phyloP scores from a whole-genome alignment of 495 filamentous ascomycete genomes.

The Penicillium angulare region DNA sequence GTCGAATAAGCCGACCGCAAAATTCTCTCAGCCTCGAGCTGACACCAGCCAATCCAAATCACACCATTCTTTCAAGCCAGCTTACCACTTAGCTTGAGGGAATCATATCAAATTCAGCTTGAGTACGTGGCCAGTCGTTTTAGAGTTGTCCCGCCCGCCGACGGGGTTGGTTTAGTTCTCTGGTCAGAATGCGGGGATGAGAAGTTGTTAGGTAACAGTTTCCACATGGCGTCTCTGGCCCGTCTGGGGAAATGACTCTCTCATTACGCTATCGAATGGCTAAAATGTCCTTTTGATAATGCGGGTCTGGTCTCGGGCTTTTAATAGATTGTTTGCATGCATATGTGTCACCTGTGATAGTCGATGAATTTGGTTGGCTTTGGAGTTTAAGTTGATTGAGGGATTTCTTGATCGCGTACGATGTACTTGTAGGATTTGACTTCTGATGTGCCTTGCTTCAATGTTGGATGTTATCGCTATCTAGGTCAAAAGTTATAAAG shows the following conservation, averaged over 20 bases:
- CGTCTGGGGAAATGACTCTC: slow-evolving; percentile 24
- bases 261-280: neutral
- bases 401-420: neutral
- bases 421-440: too few relatives aligned
- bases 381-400: neutral
- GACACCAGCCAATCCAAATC: neutral
- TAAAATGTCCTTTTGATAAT: neutral
- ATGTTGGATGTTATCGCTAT: too few relatives aligned
- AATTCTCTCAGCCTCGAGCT: neutral
- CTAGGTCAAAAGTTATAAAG: too few relatives aligned
- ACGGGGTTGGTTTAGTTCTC: slow-evolving; percentile 5
- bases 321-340: neutral
- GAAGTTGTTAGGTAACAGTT: slow-evolving; percentile 38
- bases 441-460: too few relatives aligned
- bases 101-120: neutral
- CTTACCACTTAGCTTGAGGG: neutral
- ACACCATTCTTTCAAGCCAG: neutral
- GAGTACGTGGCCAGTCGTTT: slow-evolving; percentile 3
- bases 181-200: slow-evolving; percentile 27
- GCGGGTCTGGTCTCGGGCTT: neutral
- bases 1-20: neutral
- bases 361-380: too few relatives aligned
- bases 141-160: slow-evolving; percentile 20
- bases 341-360: neutral
- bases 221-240: slow-evolving; percentile 29